Conservation (phyloP, 2,329 filamentous ascomycete genomes). For the Epichloe aotearoae region DNA sequence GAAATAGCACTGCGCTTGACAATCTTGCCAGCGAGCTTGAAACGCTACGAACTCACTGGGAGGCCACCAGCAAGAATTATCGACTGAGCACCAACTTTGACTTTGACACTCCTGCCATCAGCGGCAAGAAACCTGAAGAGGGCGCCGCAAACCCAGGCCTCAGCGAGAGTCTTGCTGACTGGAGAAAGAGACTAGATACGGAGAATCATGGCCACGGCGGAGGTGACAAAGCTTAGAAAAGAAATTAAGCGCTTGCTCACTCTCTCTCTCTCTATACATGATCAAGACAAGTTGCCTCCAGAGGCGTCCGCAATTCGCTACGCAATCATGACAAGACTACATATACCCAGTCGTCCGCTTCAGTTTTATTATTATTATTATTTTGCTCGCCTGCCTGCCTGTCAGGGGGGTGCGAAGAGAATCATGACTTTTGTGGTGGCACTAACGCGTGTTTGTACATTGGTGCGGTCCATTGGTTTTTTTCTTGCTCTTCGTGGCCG, state of each 20-base stretch:
- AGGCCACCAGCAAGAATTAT: conserved; percentile 91
- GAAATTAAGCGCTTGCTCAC: no score
- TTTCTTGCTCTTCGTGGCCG: not conserved
- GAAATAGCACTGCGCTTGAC: conserved; percentile 63
- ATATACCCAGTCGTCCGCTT: conserved; percentile 19
- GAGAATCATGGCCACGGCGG: conserved; percentile 25
- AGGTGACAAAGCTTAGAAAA: conserved; percentile 3
- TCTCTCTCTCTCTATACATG: not conserved
- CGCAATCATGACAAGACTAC: conserved; percentile 17
- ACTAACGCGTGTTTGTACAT: not conserved
- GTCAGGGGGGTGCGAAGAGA: conserved; percentile 4
- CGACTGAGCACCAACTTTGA: conserved; percentile 82
- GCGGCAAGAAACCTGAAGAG: conserved; percentile 31
- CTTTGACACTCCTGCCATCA: conserved; percentile 45
- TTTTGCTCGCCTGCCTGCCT: not conserved
- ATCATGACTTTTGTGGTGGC: not conserved
- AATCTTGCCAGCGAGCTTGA: conserved; percentile 87
- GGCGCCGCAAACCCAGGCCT: conserved; percentile 31
- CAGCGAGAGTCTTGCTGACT: conserved; percentile 63
- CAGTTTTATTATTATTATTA: conserved; percentile 3
- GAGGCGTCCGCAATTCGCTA: conserved; percentile 11
- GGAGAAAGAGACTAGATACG: conserved; percentile 62
- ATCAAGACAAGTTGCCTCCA: not conserved
- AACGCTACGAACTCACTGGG: conserved; percentile 81
- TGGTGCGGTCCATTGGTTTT: not conserved